Evolutionary conservation across 2,329 filamentous ascomycete species (phyloP).

Genomic region (Talaromyces sp.): DNA sequence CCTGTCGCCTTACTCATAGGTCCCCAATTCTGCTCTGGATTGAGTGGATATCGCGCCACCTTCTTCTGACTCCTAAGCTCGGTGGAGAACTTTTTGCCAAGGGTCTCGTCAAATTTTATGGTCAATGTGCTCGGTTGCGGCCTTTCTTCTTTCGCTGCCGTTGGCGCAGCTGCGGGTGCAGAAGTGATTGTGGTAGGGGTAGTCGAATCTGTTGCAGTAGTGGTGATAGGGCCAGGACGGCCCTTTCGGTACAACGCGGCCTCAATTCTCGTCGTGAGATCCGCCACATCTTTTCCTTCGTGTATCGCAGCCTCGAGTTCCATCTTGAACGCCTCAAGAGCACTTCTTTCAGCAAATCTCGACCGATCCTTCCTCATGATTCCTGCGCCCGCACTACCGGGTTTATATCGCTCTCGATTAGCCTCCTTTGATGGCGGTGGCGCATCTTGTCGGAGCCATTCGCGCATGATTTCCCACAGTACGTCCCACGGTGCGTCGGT

Average conservation of each 20-base stretch:
- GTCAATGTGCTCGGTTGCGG: slow-evolving; percentile 46
- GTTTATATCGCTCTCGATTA: slow-evolving; percentile 22
- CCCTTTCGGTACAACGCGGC: slow-evolving; percentile 42
- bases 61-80: slow-evolving; percentile 54
- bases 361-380: slow-evolving; percentile 53
- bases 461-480: slow-evolving; percentile 89
- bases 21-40: slow-evolving; percentile 91
- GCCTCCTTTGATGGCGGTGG: background rate
- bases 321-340: slow-evolving; percentile 32
- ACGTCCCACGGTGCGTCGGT: slow-evolving; percentile 88
- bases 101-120: slow-evolving; percentile 73
- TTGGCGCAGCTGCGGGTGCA: slow-evolving; percentile 19
- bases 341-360: slow-evolving; percentile 31
- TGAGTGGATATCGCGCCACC: slow-evolving; percentile 81
- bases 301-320: slow-evolving; percentile 36
- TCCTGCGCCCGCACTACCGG: slow-evolving; percentile 65
- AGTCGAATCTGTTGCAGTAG: background rate
- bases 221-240: background rate
- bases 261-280: slow-evolving; percentile 43
- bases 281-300: slow-evolving; percentile 33
- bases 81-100: slow-evolving; percentile 61
- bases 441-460: slow-evolving; percentile 75
- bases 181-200: too few relatives aligned
- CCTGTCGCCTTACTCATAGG: slow-evolving; percentile 58
- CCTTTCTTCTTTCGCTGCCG: slow-evolving; percentile 20